These are phyloP conservation scores for Nemophila menziesii DNA, from an alignment of 257 asterid genomes.

Conservation along the genomic window DNA sequence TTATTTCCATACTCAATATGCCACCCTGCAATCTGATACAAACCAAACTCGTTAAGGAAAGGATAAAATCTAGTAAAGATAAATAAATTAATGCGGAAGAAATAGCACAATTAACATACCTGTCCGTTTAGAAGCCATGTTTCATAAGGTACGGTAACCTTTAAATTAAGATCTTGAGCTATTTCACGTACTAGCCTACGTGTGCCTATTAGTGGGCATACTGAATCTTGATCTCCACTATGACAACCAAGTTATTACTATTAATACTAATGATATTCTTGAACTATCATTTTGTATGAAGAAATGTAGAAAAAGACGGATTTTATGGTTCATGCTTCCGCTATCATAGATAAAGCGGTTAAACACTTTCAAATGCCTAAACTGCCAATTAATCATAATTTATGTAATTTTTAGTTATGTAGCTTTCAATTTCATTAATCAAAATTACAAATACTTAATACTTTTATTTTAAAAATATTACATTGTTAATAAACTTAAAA, in stretches of 20 bases:
- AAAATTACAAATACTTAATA: too few species aligned
- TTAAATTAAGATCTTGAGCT: slow-evolving; percentile 42
- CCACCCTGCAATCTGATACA: slow-evolving; percentile 88
- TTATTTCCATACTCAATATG: slow-evolving; percentile 42
- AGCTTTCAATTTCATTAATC: too few species aligned
- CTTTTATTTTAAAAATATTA: too few species aligned
- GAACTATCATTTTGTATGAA: not conserved
- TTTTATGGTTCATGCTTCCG: too few species aligned
- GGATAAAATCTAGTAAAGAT: too few species aligned
- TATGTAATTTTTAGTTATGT: too few species aligned
- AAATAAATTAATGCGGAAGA: not conserved
- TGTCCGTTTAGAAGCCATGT: slow-evolving; percentile 45
- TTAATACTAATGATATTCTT: not conserved
- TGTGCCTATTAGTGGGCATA: slow-evolving; percentile 57
- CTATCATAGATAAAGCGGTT: too few species aligned
- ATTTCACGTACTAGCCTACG: slow-evolving; percentile 40
- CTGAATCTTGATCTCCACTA: slow-evolving; percentile 92
- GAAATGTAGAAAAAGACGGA: not conserved
- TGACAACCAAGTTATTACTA: not conserved
- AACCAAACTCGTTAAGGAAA: too few species aligned
- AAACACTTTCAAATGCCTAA: too few species aligned
- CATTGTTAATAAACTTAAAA: too few species aligned
- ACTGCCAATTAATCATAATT: too few species aligned
- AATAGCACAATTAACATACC: slow-evolving; percentile 5
- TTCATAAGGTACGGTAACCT: slow-evolving; percentile 40